Conservation (phyloP, 805 yeast species). For the Hagleromyces aurorensis region DNA sequence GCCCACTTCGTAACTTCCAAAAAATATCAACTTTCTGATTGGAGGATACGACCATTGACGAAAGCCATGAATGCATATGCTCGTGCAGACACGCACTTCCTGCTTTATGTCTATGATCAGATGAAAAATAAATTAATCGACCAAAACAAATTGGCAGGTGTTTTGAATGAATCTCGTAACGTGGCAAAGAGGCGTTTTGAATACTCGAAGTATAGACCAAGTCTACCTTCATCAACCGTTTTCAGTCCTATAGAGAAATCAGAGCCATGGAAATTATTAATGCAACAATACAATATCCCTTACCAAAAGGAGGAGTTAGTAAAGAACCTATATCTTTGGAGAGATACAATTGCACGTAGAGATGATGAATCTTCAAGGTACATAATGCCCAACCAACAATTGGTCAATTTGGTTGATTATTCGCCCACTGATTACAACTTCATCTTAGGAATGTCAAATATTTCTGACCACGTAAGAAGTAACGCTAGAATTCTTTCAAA, state of each 20-base stretch:
- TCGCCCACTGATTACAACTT: slow-evolving; percentile 53
- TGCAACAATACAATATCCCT: slow-evolving; percentile 59
- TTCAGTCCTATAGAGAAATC: slow-evolving; percentile 44
- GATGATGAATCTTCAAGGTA: slow-evolving; percentile 80
- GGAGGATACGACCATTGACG: slow-evolving; percentile 86
- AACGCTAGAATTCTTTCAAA: slow-evolving; percentile 51
- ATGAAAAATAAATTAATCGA: slow-evolving; percentile 56
- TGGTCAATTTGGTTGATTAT: slow-evolving; percentile 51
- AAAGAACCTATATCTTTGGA: slow-evolving; percentile 65
- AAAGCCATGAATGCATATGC: slow-evolving; percentile 77
- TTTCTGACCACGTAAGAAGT: slow-evolving; percentile 49
- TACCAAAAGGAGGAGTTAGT: slow-evolving; percentile 45
- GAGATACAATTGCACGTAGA: slow-evolving; percentile 66
- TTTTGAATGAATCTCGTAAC: slow-evolving; percentile 63
- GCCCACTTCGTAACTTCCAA: slow-evolving; percentile 85
- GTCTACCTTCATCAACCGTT: slow-evolving; percentile 27
- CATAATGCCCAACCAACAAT: slow-evolving; percentile 72
- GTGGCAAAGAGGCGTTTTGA: slow-evolving; percentile 81
- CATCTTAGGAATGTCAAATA: slow-evolving; percentile 41
- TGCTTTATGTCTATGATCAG: slow-evolving; percentile 70
- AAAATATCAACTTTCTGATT: slow-evolving; percentile 92
- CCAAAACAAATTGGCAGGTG: slow-evolving; percentile 46
- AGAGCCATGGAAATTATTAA: slow-evolving; percentile 61
- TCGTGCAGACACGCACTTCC: slow-evolving; percentile 88
- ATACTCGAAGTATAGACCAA: slow-evolving; percentile 56